phyloP scores from a whole-genome alignment of 345 rosid species.

The Eutrema heterophyllum region DNA sequence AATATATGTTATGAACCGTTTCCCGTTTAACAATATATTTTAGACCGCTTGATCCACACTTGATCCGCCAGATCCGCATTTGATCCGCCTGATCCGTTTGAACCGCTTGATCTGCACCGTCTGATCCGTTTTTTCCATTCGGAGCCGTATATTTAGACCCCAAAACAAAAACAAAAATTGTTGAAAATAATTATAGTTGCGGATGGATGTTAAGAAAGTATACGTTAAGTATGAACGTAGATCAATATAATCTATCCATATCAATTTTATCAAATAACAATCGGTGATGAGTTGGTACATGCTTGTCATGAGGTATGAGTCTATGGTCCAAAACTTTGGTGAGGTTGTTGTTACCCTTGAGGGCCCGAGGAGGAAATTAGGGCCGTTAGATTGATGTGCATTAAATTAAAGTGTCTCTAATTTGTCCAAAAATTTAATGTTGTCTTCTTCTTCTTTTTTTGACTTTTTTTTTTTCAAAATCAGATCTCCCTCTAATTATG shows the following conservation, averaged over 20 bases:
- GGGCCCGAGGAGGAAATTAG: not conserved
- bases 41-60: no score
- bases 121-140: no score
- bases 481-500: not conserved
- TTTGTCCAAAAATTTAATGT: not conserved
- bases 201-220: not conserved
- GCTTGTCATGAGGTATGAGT: constrained; percentile 5
- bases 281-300: constrained; percentile 11
- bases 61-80: no score
- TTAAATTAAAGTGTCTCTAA: constrained; percentile 6
- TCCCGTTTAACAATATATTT: no score
- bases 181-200: not conserved
- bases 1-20: no score
- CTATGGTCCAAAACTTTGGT: not conserved
- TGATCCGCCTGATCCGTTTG: no score
- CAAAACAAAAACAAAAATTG: no score
- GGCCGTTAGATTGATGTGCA: not conserved
- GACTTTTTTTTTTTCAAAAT: not conserved
- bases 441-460: not conserved
- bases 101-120: no score
- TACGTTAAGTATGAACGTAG: not conserved
- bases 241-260: not conserved
- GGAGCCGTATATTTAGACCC: no score
- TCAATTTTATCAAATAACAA: not conserved
- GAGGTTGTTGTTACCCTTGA: not conserved